Evolutionary conservation across 768 basidiomycete genomes (phyloP).

Genomic region (Lactarius hatsudake): DNA sequence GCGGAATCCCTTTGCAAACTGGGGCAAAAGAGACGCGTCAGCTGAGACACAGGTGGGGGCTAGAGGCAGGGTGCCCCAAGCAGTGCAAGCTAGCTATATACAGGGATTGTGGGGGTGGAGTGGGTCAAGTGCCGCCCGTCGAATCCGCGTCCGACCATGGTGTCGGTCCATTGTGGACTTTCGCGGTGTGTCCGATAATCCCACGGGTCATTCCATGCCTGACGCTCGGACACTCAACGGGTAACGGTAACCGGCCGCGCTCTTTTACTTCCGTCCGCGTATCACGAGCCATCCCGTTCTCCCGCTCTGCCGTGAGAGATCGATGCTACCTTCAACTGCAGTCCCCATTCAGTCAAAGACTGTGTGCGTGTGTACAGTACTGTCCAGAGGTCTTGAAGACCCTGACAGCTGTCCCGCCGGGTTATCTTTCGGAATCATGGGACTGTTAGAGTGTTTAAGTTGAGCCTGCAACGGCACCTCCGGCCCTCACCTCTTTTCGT

Average conservation of each 20-base stretch:
- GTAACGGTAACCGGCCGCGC: background rate
- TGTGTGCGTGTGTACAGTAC: background rate
- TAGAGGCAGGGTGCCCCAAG: background rate
- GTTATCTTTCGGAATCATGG: background rate
- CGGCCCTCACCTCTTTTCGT: background rate
- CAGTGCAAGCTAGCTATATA: background rate
- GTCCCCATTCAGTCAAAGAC: background rate
- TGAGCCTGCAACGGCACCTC: background rate
- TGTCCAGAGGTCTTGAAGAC: background rate
- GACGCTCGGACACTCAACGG: too few relatives aligned
- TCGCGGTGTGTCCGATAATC: background rate
- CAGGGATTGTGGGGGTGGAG: background rate
- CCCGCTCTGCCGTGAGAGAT: background rate
- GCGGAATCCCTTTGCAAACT: background rate
- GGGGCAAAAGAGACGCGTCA: background rate
- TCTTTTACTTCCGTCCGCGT: background rate
- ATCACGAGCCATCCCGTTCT: background rate
- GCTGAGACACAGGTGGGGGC: background rate
- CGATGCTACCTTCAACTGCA: background rate
- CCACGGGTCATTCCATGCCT: background rate
- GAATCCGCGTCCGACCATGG: background rate
- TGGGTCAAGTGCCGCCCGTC: background rate
- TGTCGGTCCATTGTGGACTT: constrained; percentile 1
- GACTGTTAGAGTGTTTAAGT: background rate
- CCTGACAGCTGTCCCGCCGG: background rate